Conservation (phyloP, 352 stramenopile genomes). For the Phytophthora nicotianae region DNA sequence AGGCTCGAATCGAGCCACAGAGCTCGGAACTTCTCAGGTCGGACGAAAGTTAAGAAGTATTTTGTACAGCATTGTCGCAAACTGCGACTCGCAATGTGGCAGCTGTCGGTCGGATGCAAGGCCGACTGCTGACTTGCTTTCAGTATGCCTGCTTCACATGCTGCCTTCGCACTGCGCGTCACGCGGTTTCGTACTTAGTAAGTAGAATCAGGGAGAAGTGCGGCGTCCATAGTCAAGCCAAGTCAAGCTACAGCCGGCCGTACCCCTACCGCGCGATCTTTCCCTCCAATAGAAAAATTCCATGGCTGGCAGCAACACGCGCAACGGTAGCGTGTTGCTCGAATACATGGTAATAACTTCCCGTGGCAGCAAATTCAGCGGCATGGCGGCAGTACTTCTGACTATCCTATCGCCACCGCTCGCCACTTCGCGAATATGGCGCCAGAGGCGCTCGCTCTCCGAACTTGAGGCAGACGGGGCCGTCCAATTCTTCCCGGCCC, state of each 20-base stretch:
- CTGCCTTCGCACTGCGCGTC: neutral
- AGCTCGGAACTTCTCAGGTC: neutral
- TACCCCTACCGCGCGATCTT: conserved; percentile 22
- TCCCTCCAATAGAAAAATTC: conserved; percentile 36
- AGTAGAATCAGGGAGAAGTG: conserved; percentile 15
- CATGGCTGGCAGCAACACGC: conserved; percentile 9
- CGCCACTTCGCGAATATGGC: conserved; percentile 29
- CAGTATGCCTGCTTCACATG: neutral
- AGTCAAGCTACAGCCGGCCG: conserved; percentile 7
- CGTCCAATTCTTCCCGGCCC: conserved; percentile 11
- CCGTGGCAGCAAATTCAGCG: neutral
- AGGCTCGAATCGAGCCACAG: neutral
- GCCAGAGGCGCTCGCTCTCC: conserved; percentile 24
- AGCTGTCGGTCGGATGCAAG: neutral
- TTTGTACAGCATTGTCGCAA: neutral
- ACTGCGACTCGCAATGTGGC: neutral
- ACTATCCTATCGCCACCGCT: conserved; percentile 16
- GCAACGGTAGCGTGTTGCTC: neutral
- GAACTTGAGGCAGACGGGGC: conserved; percentile 36
- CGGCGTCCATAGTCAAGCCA: conserved; percentile 14
- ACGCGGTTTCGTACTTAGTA: conserved; percentile 21
- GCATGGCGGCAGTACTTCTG: neutral
- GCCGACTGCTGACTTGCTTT: neutral
- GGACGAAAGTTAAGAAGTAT: neutral
- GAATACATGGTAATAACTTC: conserved; percentile 2